Conservation (phyloP, 768 basidiomycete species). For the Russula vinacea region DNA sequence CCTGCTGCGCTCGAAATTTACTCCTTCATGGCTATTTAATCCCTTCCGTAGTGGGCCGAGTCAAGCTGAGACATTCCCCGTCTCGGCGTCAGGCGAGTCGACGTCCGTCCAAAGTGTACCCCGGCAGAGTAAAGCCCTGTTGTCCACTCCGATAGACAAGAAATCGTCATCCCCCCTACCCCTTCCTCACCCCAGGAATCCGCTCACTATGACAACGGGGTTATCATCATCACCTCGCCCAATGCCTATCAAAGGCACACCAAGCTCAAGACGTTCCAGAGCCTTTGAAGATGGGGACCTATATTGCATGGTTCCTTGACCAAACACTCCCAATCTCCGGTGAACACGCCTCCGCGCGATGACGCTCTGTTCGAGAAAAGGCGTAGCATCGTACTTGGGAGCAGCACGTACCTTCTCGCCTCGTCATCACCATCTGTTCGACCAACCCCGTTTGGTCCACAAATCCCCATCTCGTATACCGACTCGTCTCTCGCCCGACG, state of each 20-base stretch:
- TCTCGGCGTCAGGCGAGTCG: constrained; percentile 50
- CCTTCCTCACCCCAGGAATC: constrained; percentile 8
- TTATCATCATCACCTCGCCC: constrained; percentile 42
- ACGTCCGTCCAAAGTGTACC: constrained; percentile 31
- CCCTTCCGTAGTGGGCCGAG: constrained; percentile 63
- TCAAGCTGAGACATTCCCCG: constrained; percentile 59
- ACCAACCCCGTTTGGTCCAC: constrained; percentile 67
- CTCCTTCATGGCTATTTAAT: constrained; percentile 78
- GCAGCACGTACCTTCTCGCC: constrained; percentile 35
- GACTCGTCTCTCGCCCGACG: constrained; percentile 76
- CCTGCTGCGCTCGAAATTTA: constrained; percentile 53
- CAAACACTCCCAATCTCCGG: constrained; percentile 52
- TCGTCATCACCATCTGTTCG: constrained; percentile 50
- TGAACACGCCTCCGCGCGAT: constrained; percentile 68
- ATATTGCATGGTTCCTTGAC: constrained; percentile 48
- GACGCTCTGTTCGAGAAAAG: constrained; percentile 53
- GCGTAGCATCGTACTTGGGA: constrained; percentile 48
- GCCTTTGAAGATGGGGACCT: constrained; percentile 55
- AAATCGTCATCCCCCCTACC: background rate
- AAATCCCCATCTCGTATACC: constrained; percentile 52
- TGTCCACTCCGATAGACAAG: constrained; percentile 6
- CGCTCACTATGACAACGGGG: background rate
- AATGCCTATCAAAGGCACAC: constrained; percentile 38
- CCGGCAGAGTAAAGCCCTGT: constrained; percentile 30
- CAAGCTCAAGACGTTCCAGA: constrained; percentile 41